phyloP scores from a whole-genome alignment of 75 land plant genomes.

The Ceratopteris richardii region DNA sequence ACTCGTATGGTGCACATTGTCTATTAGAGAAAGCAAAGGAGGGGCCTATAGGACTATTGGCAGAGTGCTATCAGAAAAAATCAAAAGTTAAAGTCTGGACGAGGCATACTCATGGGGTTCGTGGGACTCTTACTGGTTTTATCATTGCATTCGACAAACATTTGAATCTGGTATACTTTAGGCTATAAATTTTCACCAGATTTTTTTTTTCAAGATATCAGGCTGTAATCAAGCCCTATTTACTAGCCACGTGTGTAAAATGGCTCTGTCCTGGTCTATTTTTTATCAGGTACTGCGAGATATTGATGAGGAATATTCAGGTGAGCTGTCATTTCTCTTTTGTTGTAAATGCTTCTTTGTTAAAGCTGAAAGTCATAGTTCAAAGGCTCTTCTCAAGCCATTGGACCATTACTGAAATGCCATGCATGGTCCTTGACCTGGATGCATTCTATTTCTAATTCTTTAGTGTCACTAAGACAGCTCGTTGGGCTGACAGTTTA shows the following conservation, averaged over 20 bases:
- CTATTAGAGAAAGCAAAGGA: slow-evolving; percentile 19
- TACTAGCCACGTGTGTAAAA: too few species aligned
- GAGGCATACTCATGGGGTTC: slow-evolving; percentile 34
- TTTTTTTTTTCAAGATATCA: not conserved
- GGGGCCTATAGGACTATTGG: slow-evolving; percentile 29
- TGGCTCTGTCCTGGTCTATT: too few species aligned
- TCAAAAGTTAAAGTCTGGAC: slow-evolving; percentile 34
- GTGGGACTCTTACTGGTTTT: slow-evolving; percentile 32
- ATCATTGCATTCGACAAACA: slow-evolving; percentile 30
- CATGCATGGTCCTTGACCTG: too few species aligned
- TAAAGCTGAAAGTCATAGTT: too few species aligned
- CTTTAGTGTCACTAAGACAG: too few species aligned
- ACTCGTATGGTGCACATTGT: not conserved
- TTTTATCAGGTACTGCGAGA: slow-evolving; percentile 34
- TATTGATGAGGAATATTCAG: slow-evolving; percentile 41
- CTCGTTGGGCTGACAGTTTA: too few species aligned
- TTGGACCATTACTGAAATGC: not conserved
- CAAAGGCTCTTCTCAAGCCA: not conserved
- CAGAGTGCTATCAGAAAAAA: slow-evolving; percentile 25
- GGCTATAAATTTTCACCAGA: not conserved
- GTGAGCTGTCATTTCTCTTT: slow-evolving; percentile 3
- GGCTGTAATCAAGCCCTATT: not conserved
- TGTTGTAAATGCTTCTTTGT: too few species aligned
- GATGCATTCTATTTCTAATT: too few species aligned
- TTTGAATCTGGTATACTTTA: slow-evolving; percentile 28